Evolutionary conservation across 2,329 filamentous ascomycete species (phyloP).

Genomic region (Fusarium clavum): DNA sequence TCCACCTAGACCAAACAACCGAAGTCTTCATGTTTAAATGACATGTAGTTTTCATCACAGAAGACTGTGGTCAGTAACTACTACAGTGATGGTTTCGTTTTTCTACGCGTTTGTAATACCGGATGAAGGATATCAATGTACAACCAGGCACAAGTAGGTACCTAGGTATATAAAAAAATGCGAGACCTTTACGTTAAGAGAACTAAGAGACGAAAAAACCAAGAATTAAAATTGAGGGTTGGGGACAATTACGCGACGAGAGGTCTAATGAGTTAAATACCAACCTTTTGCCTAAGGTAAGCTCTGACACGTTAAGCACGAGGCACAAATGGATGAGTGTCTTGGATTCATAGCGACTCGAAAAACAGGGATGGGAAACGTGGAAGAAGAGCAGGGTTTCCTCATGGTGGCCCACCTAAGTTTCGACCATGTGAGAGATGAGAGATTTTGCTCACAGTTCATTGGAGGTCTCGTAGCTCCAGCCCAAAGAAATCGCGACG

Average conservation of each 20-base stretch:
- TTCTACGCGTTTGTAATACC: too few relatives aligned
- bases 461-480: background rate
- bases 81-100: too few relatives aligned
- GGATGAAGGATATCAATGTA: too few relatives aligned
- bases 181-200: too few relatives aligned
- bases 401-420: background rate
- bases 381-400: background rate
- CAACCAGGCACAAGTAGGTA: too few relatives aligned
- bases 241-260: background rate
- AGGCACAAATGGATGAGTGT: background rate
- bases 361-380: background rate
- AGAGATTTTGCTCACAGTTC: background rate
- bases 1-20: too few relatives aligned
- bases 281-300: background rate
- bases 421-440: background rate
- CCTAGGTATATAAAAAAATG: too few relatives aligned
- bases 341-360: background rate
- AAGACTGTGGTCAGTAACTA: too few relatives aligned
- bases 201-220: background rate
- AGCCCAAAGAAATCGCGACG: background rate
- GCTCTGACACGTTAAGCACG: background rate
- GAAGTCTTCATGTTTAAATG: too few relatives aligned
- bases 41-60: too few relatives aligned
- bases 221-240: background rate
- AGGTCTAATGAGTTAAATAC: background rate